Evolutionary conservation across 305 asterid species (phyloP), one percentile per base, ranked within the genome.

Genomic region (Salvia sclarea): DNA sequence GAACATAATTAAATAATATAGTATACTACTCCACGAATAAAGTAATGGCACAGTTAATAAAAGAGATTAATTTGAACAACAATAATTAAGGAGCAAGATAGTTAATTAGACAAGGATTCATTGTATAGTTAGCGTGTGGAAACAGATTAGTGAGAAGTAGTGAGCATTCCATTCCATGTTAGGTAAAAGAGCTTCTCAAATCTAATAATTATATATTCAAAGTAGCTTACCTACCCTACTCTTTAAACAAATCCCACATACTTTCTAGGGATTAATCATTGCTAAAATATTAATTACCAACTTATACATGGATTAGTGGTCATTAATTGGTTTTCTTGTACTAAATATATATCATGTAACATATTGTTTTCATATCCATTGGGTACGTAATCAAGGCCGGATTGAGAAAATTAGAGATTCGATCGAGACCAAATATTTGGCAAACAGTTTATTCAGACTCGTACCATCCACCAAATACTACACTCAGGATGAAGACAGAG

Each of bases 161-260:
- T 62, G 49, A 16, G 8, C 41, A 37, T 45, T 12, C 43, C 50
- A 63, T 71, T 54, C 70, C 38, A 38, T 40, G 71, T 75, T 69
- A 54, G 79, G 79, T 75, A 61, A 54, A 74, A 56, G 35, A 47
- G 56, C 68, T 72, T 64, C 66, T 72, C 76, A 64, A 41, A 37
- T 48, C 50, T 24, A n/a, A 53, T 16, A n/a, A n/a, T n/a, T n/a
- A n/a, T 68, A 22, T 21, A 10, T 67, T 61, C 66, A 33, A 40
- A 20, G 50, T 61, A 61, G 70, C 71, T 69, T 61, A 69, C 63
- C 75, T 12, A 75, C 75, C 70, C 63, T 62, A 55, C 14, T 53
- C 60, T n/a, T n/a, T 49, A 30, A 38, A 48, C 52, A 52, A 28
- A 7, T 28, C 47, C 64, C 33, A 6, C 1, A 43, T 55, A n/a